phyloP scores from a whole-genome alignment of 2,329 filamentous ascomycete genomes.

The Fusarium oligoseptatum region DNA sequence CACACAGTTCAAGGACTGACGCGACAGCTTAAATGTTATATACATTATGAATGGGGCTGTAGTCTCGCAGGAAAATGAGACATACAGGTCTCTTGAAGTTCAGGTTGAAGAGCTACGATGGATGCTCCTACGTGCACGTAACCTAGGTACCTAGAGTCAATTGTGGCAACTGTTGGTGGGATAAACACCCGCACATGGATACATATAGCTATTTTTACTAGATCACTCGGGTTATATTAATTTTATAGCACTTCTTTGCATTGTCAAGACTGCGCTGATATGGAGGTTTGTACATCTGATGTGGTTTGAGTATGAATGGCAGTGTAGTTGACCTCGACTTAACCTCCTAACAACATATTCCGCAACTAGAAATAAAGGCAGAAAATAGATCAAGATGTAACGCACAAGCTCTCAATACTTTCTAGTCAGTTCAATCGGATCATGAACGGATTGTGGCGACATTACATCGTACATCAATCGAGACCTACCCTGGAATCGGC shows the following conservation, averaged over 20 bases:
- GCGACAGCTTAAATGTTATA: neutral
- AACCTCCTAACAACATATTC: neutral
- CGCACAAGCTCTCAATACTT: neutral
- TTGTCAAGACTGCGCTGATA: neutral
- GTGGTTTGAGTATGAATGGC: neutral
- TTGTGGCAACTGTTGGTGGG: neutral
- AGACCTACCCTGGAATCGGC: neutral
- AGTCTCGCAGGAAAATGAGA: neutral
- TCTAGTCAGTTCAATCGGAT: neutral
- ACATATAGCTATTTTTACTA: too few species aligned
- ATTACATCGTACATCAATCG: neutral
- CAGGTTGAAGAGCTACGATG: neutral
- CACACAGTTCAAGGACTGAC: accelerated
- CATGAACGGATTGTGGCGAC: neutral
- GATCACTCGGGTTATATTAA: accelerated
- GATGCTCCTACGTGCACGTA: neutral
- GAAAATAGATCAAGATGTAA: neutral
- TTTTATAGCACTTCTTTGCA: neutral
- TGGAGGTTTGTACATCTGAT: neutral
- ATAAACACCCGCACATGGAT: neutral
- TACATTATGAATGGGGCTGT: too few species aligned
- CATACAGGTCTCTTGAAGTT: accelerated
- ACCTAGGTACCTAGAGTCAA: neutral
- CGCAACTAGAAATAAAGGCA: neutral
- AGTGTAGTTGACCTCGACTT: neutral